Conservation (phyloP, 257 asterid species). For the Nicotiana obtusifolia region DNA sequence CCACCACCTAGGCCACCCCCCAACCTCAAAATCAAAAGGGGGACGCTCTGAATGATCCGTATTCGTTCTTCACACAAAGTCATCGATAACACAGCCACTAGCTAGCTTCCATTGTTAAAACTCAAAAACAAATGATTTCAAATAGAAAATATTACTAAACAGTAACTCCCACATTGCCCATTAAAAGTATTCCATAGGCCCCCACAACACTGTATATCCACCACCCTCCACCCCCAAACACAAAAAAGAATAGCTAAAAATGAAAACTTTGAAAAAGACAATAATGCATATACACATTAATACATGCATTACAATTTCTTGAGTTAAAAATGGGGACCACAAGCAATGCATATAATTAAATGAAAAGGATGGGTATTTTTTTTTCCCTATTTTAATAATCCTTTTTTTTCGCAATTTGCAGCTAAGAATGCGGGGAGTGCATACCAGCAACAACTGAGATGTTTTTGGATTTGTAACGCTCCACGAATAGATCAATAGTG, state of each 20-base stretch:
- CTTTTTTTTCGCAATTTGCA: background rate
- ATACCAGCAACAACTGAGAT: constrained; percentile 88
- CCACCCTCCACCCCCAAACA: background rate
- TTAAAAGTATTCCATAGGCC: background rate
- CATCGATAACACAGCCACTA: constrained; percentile 22
- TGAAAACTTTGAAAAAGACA: background rate
- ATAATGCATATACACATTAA: background rate
- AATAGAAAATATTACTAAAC: background rate
- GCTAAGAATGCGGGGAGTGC: constrained; percentile 11
- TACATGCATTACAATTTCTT: constrained; percentile 10
- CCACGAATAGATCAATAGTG: constrained; percentile 76
- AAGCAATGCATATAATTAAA: background rate
- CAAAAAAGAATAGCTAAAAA: background rate
- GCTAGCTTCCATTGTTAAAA: background rate
- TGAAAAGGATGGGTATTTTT: background rate
- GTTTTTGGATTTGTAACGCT: constrained; percentile 55
- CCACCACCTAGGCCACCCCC: constrained; percentile 19
- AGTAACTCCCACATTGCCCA: constrained; percentile 13
- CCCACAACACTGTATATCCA: background rate
- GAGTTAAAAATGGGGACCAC: constrained; percentile 9
- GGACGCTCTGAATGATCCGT: constrained; percentile 29
- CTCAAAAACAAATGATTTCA: constrained; percentile 6
- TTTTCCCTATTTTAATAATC: background rate
- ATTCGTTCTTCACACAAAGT: constrained; percentile 26
- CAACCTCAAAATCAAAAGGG: constrained; percentile 26